Conservation (phyloP, 1,284 basidiomycete genomes). For the Kwoniella shivajii region DNA sequence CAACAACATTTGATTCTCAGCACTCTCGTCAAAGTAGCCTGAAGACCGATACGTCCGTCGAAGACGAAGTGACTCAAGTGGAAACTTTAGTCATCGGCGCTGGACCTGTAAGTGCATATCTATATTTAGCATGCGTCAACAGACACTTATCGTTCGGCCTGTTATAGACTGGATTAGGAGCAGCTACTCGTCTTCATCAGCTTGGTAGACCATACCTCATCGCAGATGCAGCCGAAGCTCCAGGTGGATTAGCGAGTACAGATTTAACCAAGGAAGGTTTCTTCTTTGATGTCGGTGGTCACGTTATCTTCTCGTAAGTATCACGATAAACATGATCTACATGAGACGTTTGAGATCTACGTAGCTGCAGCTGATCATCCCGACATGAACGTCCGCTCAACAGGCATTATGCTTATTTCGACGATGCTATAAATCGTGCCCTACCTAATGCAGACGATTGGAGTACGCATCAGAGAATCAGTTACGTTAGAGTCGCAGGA, state of each 20-base stretch:
- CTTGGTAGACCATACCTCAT: constrained; percentile 54
- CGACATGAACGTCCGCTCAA: neutral
- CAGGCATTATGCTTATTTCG: constrained; percentile 59
- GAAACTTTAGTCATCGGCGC: constrained; percentile 54
- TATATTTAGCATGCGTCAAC: constrained; percentile 6
- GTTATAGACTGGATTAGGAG: constrained; percentile 57
- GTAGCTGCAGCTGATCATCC: neutral
- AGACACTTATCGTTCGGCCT: neutral
- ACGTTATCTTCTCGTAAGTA: constrained; percentile 59
- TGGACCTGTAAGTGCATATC: constrained; percentile 37
- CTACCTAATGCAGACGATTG: constrained; percentile 58
- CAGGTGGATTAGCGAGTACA: constrained; percentile 59
- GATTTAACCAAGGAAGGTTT: constrained; percentile 59
- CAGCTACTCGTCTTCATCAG: constrained; percentile 59
- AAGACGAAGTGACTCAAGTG: constrained; percentile 17
- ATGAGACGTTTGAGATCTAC: neutral
- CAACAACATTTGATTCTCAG: neutral
- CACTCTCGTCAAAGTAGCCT: neutral
- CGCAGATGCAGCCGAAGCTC: constrained; percentile 55
- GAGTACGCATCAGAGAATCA: constrained; percentile 60
- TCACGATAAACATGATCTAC: neutral
- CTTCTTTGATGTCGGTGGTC: constrained; percentile 60
- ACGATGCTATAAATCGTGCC: constrained; percentile 58
- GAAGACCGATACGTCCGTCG: neutral
- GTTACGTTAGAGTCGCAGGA: constrained; percentile 57